Percentiles rank a stretch among this genome's conserved stretches.
phyloP scores from a whole-genome alignment of 768 basidiomycete genomes.

The Trametes sanguinea region DNA sequence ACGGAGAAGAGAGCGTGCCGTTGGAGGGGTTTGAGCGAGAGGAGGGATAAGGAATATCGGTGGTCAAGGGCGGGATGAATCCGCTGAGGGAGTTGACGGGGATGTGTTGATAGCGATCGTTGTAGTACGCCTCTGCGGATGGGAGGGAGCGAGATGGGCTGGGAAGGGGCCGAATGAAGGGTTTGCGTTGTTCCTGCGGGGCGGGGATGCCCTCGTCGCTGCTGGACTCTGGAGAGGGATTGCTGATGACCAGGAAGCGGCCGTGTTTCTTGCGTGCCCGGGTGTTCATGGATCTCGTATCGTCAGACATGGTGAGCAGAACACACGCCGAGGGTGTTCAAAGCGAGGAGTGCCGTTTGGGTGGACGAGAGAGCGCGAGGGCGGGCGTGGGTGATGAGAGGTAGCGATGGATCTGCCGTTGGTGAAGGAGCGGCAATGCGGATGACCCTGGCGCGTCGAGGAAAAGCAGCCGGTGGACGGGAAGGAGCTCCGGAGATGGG shows the following conservation, averaged over 20 bases:
- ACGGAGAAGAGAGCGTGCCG: constrained; percentile 69
- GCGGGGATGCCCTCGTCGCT: constrained; percentile 37
- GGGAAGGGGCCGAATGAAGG: constrained; percentile 32
- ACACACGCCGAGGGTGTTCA: not conserved
- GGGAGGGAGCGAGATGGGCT: constrained; percentile 33
- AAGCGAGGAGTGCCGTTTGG: not conserved
- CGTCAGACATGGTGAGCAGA: constrained; percentile 57
- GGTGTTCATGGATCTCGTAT: constrained; percentile 42
- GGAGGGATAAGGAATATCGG: constrained; percentile 38
- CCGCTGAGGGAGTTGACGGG: constrained; percentile 1
- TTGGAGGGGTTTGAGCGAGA: constrained; percentile 53
- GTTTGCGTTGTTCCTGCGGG: constrained; percentile 30
- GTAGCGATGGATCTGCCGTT: constrained; percentile 10
- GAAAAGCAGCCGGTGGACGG: constrained; percentile 17
- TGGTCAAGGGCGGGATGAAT: constrained; percentile 39
- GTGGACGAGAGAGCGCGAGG: not conserved
- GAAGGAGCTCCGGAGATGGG: constrained; percentile 12
- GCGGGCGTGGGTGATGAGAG: constrained; percentile 10
- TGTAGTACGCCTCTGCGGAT: constrained; percentile 18
- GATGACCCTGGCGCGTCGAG: constrained; percentile 16
- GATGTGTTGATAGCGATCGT: not conserved
- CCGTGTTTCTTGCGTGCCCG: constrained; percentile 32
- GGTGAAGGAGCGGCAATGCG: constrained; percentile 17
- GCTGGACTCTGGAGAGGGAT: constrained; percentile 55
- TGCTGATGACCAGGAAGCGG: constrained; percentile 59